Percentiles rank a stretch among this genome's conserved stretches.
Evolutionary conservation across 1,284 basidiomycete species (phyloP).

Genomic region (Meripilus lineatus): DNA sequence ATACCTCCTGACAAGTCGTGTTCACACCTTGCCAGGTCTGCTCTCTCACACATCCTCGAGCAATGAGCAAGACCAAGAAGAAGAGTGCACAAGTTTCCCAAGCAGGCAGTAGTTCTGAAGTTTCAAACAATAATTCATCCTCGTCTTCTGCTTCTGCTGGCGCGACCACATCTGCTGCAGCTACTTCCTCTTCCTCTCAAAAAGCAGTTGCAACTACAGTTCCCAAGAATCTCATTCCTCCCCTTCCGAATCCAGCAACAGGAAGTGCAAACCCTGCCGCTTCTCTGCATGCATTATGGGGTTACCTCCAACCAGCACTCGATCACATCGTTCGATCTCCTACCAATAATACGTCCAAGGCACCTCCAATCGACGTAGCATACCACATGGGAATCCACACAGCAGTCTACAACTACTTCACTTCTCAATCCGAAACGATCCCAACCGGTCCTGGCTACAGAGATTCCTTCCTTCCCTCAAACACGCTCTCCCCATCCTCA

Average conservation of each 20-base stretch:
- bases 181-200: too few relatives aligned
- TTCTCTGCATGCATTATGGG: constrained; percentile 65
- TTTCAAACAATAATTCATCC: neutral
- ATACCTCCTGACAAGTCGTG: too few relatives aligned
- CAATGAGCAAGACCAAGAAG: too few relatives aligned
- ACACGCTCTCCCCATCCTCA: constrained; percentile 20
- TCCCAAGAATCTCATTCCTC: too few relatives aligned
- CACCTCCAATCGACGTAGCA: constrained; percentile 62
- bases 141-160: neutral
- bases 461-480: constrained; percentile 17
- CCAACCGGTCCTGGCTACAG: constrained; percentile 14
- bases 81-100: too few relatives aligned
- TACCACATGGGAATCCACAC: constrained; percentile 76
- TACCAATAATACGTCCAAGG: constrained; percentile 51
- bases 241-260: constrained; percentile 35
- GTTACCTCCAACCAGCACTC: constrained; percentile 66
- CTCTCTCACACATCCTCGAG: too few relatives aligned
- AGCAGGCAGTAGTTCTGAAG: too few relatives aligned
- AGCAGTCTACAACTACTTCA: constrained; percentile 77
- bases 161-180: too few relatives aligned
- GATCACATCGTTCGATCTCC: constrained; percentile 69
- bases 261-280: constrained; percentile 70
- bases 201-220: neutral
- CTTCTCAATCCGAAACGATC: constrained; percentile 45
- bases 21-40: too few relatives aligned